A percentile compares a stretch with the other conserved stretches of the same genome.
Conservation (phyloP, 495 filamentous ascomycete genomes). For the Hypomontagnella submonticulosa region DNA sequence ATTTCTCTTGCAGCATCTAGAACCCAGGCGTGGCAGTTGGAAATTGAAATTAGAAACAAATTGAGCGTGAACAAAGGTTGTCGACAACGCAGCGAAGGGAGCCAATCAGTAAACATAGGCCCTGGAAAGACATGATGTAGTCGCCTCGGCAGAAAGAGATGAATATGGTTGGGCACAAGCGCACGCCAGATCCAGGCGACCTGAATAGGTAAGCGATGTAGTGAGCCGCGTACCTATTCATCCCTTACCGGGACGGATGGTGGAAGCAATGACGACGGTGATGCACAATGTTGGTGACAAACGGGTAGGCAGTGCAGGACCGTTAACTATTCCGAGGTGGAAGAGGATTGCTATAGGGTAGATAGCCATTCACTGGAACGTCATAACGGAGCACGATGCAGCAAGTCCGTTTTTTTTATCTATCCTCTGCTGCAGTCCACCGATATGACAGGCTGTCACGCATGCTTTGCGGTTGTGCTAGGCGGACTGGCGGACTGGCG, state of each 20-base stretch:
- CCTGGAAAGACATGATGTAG: slow-evolving; percentile 21
- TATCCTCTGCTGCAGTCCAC: slow-evolving; percentile 21
- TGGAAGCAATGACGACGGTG: slow-evolving; percentile 35
- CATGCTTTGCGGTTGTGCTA: slow-evolving; percentile 13
- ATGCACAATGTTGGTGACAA: slow-evolving; percentile 36
- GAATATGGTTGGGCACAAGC: slow-evolving; percentile 39
- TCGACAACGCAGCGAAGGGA: slow-evolving; percentile 39
- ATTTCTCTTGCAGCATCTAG: slow-evolving; percentile 42
- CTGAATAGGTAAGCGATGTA: slow-evolving; percentile 24
- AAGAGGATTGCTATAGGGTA: slow-evolving; percentile 31
- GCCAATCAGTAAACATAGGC: slow-evolving; percentile 28
- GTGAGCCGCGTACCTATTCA: slow-evolving; percentile 27
- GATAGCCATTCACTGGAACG: slow-evolving; percentile 27
- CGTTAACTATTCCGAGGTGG: slow-evolving; percentile 31
- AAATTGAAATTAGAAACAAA: slow-evolving; percentile 40
- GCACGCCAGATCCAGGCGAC: slow-evolving; percentile 38
- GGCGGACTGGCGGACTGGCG: slow-evolving; percentile 25
- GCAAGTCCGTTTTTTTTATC: slow-evolving; percentile 23
- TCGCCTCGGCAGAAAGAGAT: slow-evolving; percentile 17
- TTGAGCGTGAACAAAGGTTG: slow-evolving; percentile 29
- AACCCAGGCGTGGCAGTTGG: slow-evolving; percentile 38
- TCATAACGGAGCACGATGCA: slow-evolving; percentile 44
- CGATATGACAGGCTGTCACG: slow-evolving; percentile 26
- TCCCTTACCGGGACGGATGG: slow-evolving; percentile 25
- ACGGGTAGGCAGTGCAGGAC: slow-evolving; percentile 36